phyloP scores from a whole-genome alignment of 345 rosid species.

The Moricandia moricandioides region DNA sequence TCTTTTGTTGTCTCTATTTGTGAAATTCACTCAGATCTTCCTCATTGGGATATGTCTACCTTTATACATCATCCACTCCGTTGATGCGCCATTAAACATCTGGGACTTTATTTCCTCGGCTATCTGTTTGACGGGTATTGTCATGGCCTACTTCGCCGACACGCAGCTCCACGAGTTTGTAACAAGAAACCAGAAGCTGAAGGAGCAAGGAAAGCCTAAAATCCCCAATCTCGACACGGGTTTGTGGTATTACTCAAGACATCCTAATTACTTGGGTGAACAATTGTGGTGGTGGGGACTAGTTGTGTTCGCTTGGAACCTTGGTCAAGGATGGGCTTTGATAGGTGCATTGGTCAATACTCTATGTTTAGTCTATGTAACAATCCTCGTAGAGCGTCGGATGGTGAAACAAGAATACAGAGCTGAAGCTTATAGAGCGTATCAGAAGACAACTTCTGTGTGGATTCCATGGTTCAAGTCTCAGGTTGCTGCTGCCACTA shows the following conservation, averaged over 20 bases:
- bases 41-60: slow-evolving; percentile 82
- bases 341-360: slow-evolving; percentile 68
- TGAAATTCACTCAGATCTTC: slow-evolving; percentile 55
- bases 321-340: slow-evolving; percentile 74
- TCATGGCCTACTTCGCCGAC: slow-evolving; percentile 75
- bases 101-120: slow-evolving; percentile 66
- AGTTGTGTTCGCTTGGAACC: slow-evolving; percentile 76
- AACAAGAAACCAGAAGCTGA: slow-evolving; percentile 56
- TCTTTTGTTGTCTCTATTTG: neutral
- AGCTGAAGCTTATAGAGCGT: slow-evolving; percentile 76
- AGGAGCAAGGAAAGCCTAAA: slow-evolving; percentile 69
- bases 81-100: slow-evolving; percentile 58
- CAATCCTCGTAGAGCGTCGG: slow-evolving; percentile 73
- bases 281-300: slow-evolving; percentile 99
- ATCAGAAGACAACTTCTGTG: slow-evolving; percentile 88
- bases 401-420: slow-evolving; percentile 74
- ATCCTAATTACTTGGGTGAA: slow-evolving; percentile 96
- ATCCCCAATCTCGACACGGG: slow-evolving; percentile 73
- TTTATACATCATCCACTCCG: slow-evolving; percentile 53
- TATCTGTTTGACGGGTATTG: slow-evolving; percentile 61
- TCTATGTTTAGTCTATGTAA: slow-evolving; percentile 75
- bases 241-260: slow-evolving; percentile 79
- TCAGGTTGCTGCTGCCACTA: slow-evolving; percentile 28
- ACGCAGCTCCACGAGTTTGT: slow-evolving; percentile 79
- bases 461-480: slow-evolving; percentile 95